Evolutionary conservation across 306 rosid species (phyloP), one percentile per base, ranked within the genome.

Genomic region (Glycine latifolia): DNA sequence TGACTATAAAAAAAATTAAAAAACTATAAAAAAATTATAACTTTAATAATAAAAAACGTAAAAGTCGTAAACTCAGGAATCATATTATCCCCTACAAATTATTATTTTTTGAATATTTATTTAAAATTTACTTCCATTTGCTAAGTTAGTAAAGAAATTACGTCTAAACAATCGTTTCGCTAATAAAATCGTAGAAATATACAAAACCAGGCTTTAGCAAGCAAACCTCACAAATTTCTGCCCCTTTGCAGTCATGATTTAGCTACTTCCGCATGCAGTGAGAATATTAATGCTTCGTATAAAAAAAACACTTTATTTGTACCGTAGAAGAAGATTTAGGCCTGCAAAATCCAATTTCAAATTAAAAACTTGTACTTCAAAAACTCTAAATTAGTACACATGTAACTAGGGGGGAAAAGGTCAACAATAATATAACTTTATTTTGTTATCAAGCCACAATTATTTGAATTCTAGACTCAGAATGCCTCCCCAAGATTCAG

Each of bases 171-270:
- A 20, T 20, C 20, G 1, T 20, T 20, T 20, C 20, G 0, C 20
- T 20, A 20, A 20, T 20, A 52, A 14, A 43, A 67, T 46, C 35
- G 13, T 46, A 63, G 16, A 65, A 61, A 79, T 56, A 70, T 37
- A 48, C 59, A 55, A 83, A 3, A 60, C n/a, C 3, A 81, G 58
- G 77, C 26, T 16, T 79, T 50, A 67, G 73, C 55, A 13, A 67
- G 85, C 92, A 70, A 81, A 94, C 98, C 97, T 94, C 53, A 88
- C 89, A 91, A 83, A 86, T 74, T 78, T 88, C 16, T 52, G 67
- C 75, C 77, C 86, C 84, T 62, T 81, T 44, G 75, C 5, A 47
- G 75, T 62, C 97, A 94, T 91, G 77, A 31, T 79, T 31, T 75
- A 61, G 33, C 76, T 62, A 49, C 39, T 71, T 65, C 76, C 4